Evolutionary conservation across 768 basidiomycete species (phyloP).

Genomic region (Paxillus ammoniavirescens): DNA sequence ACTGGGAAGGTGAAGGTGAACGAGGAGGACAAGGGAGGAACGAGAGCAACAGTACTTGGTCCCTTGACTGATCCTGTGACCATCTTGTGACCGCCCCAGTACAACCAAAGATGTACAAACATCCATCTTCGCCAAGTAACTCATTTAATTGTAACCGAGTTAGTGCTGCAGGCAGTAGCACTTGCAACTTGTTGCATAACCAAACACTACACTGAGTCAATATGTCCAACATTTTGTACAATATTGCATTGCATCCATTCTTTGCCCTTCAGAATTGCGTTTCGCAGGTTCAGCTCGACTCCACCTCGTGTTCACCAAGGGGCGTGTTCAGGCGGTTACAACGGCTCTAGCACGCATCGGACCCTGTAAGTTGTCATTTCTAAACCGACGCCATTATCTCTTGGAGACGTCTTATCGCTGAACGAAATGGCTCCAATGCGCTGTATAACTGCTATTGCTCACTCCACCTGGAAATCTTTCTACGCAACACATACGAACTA

Average conservation of each 20-base stretch:
- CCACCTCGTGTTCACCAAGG: neutral
- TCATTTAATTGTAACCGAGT: neutral
- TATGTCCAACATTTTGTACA: neutral
- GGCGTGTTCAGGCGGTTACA: neutral
- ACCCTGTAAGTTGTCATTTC: neutral
- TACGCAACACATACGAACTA: too few species aligned
- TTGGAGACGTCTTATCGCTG: neutral
- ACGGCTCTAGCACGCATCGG: conserved; percentile 5
- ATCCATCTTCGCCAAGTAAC: neutral
- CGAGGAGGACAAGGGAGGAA: conserved; percentile 27
- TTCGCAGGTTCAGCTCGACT: neutral
- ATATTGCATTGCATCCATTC: neutral
- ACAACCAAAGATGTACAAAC: conserved; percentile 32
- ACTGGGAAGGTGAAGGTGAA: conserved; percentile 9
- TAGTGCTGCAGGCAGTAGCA: too few species aligned
- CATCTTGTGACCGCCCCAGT: conserved; percentile 19
- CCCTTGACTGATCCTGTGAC: conserved; percentile 31
- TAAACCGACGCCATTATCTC: neutral
- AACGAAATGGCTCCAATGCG: neutral
- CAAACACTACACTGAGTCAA: neutral
- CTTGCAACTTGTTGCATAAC: neutral
- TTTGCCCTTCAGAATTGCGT: neutral
- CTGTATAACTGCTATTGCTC: too few species aligned
- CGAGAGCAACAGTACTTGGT: conserved; percentile 22
- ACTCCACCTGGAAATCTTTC: neutral